Evolutionary conservation across 2,329 filamentous ascomycete species (phyloP).

Genomic region (Diaporthe nobilis): DNA sequence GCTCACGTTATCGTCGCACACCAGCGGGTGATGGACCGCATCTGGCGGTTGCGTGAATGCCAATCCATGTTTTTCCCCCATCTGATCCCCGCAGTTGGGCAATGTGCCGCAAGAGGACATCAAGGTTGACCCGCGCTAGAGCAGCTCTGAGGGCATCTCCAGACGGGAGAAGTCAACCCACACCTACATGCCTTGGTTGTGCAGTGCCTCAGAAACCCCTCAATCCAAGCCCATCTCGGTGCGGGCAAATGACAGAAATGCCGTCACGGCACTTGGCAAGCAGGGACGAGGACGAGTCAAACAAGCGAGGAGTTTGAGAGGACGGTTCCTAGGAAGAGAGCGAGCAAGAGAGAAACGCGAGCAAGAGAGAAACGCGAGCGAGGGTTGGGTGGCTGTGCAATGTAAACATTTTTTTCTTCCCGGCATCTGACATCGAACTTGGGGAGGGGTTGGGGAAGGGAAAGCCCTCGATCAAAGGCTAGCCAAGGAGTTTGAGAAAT

Average conservation of each 20-base stretch:
- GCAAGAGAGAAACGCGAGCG: neutral
- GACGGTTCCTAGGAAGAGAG: neutral
- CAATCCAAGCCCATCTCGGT: slow-evolving; percentile 14
- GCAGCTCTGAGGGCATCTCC: slow-evolving; percentile 3
- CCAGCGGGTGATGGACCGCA: neutral
- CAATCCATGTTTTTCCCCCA: neutral
- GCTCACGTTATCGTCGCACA: slow-evolving; percentile 29
- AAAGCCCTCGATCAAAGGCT: slow-evolving; percentile 4
- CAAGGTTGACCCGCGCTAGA: neutral
- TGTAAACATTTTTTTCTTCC: slow-evolving; percentile 10
- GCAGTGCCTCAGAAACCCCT: slow-evolving; percentile 19
- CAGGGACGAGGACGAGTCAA: slow-evolving; percentile 18
- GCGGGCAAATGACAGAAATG: slow-evolving; percentile 16
- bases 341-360: neutral
- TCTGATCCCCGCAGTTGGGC: neutral
- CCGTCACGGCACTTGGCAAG: slow-evolving; percentile 26
- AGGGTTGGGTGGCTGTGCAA: slow-evolving; percentile 26
- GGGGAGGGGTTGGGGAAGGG: slow-evolving; percentile 14
- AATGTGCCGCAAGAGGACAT: neutral
- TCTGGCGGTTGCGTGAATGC: neutral
- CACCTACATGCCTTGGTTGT: neutral
- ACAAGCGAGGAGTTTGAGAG: slow-evolving; percentile 30
- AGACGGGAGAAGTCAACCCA: slow-evolving; percentile 2
- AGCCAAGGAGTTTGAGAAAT: slow-evolving; percentile 33
- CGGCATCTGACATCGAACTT: slow-evolving; percentile 8